Evolutionary conservation across 805 yeast genomes (phyloP).

Genomic region (Ogataea trehalophila): DNA sequence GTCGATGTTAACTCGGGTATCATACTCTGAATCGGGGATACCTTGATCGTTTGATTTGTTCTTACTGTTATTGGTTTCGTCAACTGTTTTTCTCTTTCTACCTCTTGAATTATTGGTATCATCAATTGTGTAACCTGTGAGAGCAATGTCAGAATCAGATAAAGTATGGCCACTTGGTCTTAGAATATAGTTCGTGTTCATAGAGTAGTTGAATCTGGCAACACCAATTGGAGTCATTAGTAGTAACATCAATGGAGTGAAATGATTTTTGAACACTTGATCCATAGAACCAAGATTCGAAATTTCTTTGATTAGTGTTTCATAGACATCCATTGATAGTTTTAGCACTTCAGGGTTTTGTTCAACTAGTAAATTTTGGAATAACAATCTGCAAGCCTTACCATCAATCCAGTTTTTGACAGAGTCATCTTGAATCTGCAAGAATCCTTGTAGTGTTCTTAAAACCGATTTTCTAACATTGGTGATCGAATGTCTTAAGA

Average conservation of each 20-base stretch:
- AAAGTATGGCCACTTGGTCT: conserved; percentile 68
- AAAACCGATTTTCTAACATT: conserved; percentile 88
- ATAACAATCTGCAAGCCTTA: conserved; percentile 65
- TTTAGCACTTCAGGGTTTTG: conserved; percentile 71
- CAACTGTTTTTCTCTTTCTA: conserved; percentile 40
- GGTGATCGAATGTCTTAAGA: conserved; percentile 87
- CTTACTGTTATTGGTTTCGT: conserved; percentile 5
- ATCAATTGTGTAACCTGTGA: conserved; percentile 24
- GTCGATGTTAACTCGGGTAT: conserved; percentile 77
- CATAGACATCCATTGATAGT: conserved; percentile 60
- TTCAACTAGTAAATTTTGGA: conserved; percentile 85
- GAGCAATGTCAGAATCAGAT: conserved; percentile 24
- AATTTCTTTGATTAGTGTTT: conserved; percentile 47
- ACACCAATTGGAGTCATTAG: conserved; percentile 94
- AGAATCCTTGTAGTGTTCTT: conserved; percentile 72
- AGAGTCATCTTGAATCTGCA: conserved; percentile 44
- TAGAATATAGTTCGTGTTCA: conserved; percentile 71
- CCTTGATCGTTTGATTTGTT: conserved; percentile 26
- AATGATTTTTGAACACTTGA: conserved; percentile 49
- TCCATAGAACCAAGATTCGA: conserved; percentile 40
- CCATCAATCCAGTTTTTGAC: conserved; percentile 71
- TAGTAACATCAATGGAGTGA: conserved; percentile 56
- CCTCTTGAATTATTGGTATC: conserved; percentile 34
- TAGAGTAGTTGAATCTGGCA: conserved; percentile 78
- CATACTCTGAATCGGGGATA: conserved; percentile 49